Base-by-base conservation (phyloP, 2,329 filamentous ascomycete genomes). In the Colletotrichum abscissum region DNA sequence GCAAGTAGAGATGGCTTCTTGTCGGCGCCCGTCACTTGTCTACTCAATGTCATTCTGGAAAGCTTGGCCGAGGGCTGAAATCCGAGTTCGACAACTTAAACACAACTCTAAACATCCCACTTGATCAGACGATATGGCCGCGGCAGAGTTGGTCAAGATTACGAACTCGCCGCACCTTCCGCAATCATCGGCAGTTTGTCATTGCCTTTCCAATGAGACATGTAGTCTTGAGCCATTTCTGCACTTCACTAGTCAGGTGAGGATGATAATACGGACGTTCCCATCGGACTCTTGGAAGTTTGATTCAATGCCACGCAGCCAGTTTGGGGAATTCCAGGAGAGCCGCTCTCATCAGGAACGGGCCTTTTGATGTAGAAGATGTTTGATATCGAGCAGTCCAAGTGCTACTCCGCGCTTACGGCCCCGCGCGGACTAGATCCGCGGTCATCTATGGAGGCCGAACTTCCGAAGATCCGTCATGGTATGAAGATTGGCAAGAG, bases 221-320 rank as follows among this genome's bases (percentile, higher is more conserved):
- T 42, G 35, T 26, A 24, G 11, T 19, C 8, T 24, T 26, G 12
- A 2, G 7, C 42, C 9, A 9, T 49, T 22, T 49, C 42, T 22
- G 42, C 19, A 8, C 16, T 49, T 49, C 42, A 46, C 56, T 30
- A 24, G 33, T 22, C 24, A 46, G 46, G 12, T 28, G 28, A 26
- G 26, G 14, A 30, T 26, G 35, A 14, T 16, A 1, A 19, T 26
- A 30, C 69, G 69, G 69, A 72, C 24, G 24, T 69, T 63, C 52
- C 69, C 65, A 69, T 26, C 69, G 69, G 69, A 72, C 64, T 59
- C 54, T 4, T n/a, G 9, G 5, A 22, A 52, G 35, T 56, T 42
- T 30, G 42, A 59, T 54, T 24, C 22, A 19, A 16, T 19, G 28
- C 33, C 26, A 14, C 22, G 6, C 4, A 8, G 4, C 52, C 49